These are phyloP conservation scores for Cladobotryum mycophilum DNA, from an alignment of 2,329 filamentous ascomycete genomes.

Conservation along the genomic window DNA sequence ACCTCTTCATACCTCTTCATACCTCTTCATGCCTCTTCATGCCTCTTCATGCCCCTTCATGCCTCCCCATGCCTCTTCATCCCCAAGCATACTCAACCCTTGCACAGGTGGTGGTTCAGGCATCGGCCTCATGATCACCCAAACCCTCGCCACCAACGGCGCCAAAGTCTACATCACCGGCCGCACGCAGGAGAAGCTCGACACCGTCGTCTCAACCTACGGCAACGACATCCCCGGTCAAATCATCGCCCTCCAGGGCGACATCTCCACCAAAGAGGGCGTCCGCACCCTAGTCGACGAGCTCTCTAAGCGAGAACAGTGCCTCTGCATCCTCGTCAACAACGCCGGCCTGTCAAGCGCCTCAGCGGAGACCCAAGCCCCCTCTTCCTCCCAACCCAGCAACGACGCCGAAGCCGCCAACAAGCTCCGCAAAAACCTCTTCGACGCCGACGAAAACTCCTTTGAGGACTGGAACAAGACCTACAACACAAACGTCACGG, in stretches of 20 bases:
- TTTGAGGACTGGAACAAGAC: constrained; percentile 66
- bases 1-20: neutral
- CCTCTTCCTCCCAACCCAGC: neutral
- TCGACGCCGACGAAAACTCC: constrained; percentile 52
- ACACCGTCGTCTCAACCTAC: constrained; percentile 52
- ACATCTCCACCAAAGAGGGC: constrained; percentile 57
- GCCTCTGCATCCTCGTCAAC: constrained; percentile 61
- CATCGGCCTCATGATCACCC: constrained; percentile 63
- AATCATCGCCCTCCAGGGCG: constrained; percentile 54
- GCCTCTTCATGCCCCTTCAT: neutral
- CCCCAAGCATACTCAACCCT: neutral
- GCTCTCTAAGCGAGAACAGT: constrained; percentile 47
- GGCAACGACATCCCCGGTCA: constrained; percentile 46
- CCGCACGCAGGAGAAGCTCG: constrained; percentile 56
- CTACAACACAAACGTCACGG: constrained; percentile 71
- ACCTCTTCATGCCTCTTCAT: neutral
- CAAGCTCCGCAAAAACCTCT: constrained; percentile 56
- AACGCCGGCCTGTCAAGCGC: constrained; percentile 59
- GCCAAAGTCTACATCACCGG: constrained; percentile 67
- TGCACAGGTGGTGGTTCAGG: constrained; percentile 49
- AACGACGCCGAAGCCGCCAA: constrained; percentile 44
- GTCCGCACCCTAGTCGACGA: constrained; percentile 52
- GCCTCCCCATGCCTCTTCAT: too few relatives aligned
- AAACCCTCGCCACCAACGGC: constrained; percentile 61
- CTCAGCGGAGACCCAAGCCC: constrained; percentile 38